Evolutionary conservation across 2,329 filamentous ascomycete species (phyloP).

Genomic region (Alternaria sp.): DNA sequence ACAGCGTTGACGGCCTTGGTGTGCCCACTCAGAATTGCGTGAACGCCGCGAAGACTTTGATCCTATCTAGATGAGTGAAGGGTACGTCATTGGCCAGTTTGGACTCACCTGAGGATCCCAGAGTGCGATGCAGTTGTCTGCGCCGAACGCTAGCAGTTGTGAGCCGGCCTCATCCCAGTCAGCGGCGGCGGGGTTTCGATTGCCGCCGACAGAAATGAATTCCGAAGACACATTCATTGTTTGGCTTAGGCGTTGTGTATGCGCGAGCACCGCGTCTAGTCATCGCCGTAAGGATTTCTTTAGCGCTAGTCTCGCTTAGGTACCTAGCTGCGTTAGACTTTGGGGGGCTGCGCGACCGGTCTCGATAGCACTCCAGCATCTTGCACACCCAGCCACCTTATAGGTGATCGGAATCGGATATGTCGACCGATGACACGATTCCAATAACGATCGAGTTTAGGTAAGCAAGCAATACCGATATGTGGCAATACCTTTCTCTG

Average conservation of each 20-base stretch:
- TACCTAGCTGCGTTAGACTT: constrained; percentile 11
- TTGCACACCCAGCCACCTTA: background rate
- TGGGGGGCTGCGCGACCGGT: constrained; percentile 7
- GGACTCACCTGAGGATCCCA: constrained; percentile 79
- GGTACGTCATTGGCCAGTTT: background rate
- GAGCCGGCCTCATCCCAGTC: constrained; percentile 77
- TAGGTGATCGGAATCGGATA: constrained; percentile 28
- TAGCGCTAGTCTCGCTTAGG: constrained; percentile 47
- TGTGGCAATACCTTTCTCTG: constrained; percentile 7
- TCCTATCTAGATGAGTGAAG: constrained; percentile 50
- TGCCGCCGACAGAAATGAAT: constrained; percentile 81
- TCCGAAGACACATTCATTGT: constrained; percentile 50
- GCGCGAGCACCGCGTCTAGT: constrained; percentile 28
- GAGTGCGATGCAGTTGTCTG: constrained; percentile 85
- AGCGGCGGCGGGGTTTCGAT: constrained; percentile 85
- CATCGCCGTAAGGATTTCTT: constrained; percentile 41
- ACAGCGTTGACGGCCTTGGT: constrained; percentile 82
- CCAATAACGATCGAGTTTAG: constrained; percentile 77
- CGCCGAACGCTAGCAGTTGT: constrained; percentile 84
- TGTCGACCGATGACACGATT: constrained; percentile 52
- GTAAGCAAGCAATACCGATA: constrained; percentile 39
- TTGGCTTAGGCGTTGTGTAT: constrained; percentile 24
- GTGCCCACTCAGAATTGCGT: constrained; percentile 76
- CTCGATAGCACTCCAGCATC: background rate
- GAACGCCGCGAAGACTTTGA: constrained; percentile 65